Base-by-base conservation (phyloP, 2,329 filamentous ascomycete species). In the Aspergillus sojae region DNA sequence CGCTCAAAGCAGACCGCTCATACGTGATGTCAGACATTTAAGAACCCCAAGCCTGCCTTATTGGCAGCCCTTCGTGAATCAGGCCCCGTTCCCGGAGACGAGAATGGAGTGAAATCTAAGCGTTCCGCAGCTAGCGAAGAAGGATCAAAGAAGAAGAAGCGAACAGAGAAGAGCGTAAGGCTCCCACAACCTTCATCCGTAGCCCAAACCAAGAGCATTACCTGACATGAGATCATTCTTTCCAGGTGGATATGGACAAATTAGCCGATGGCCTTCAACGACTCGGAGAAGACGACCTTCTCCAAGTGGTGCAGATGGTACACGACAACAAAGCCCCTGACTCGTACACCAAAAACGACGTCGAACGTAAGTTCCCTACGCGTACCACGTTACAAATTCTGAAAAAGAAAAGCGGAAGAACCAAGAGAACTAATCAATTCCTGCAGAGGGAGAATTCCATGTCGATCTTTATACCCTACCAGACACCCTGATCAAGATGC, bases 391-490 rank as follows among this genome's bases (percentile, higher is more conserved):
- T 41, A 32, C 39, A 26, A 26, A 6, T 30, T 16, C 21, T 14
- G 30, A 30, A 19, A 23, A 55, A n/a, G 5, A 34, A 58, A 23
- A 36, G 5, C 34, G 34, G 34, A 36, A 36, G 34, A 36, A 14
- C n/a, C 12, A 23, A 50, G 30, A 26, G 6, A 43, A 43, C 45
- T 26, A 48, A 48, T 28, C 9, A 16, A 58, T 45, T n/a, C 50
- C 7, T 34, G 60, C 77, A 92, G 93, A 94, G 74, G 95, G 95
- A 74, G 95, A 99, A 81, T 99, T 99, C 82, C 95, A 97, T 65
- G 94, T 99, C 71, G 95, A 99, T 75, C 86, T 99, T 63, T 98
- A 97, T 82, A 98, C 95, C n/a, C 88, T 99, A 68, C 94, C 95
- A 1, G 95, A 98, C 69, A 81, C 83, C 32, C 85, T 98, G 43